These are phyloP conservation scores for Brasilioporus rufonigricans DNA, from an alignment of 768 basidiomycete genomes.

Conservation along the genomic window DNA sequence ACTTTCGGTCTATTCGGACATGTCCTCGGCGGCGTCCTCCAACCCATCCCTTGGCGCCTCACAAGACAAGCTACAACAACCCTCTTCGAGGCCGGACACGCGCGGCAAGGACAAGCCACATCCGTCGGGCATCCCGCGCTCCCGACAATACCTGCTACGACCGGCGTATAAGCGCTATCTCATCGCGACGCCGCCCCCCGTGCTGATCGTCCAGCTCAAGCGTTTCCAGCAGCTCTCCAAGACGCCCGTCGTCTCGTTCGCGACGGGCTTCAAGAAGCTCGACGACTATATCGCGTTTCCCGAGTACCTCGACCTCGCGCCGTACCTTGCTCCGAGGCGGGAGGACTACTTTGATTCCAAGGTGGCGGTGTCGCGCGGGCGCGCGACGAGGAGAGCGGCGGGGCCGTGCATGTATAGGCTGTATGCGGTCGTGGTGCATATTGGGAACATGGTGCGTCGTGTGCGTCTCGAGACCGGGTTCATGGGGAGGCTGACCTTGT, in stretches of 20 bases:
- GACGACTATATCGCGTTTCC: slow-evolving; percentile 93
- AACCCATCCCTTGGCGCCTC: slow-evolving; percentile 32
- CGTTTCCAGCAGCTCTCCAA: slow-evolving; percentile 86
- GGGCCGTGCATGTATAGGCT: slow-evolving; percentile 61
- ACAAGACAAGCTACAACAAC: slow-evolving; percentile 22
- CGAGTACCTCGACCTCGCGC: slow-evolving; percentile 77
- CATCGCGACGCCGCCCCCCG: slow-evolving; percentile 78
- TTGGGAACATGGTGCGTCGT: slow-evolving; percentile 75
- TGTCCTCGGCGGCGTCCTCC: slow-evolving; percentile 34
- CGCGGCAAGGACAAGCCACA: slow-evolving; percentile 35
- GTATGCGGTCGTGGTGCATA: slow-evolving; percentile 83
- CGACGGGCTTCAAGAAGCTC: slow-evolving; percentile 79
- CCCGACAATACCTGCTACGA: slow-evolving; percentile 69
- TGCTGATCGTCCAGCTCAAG: slow-evolving; percentile 91
- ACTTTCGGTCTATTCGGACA: slow-evolving; percentile 31
- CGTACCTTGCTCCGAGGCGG: slow-evolving; percentile 80
- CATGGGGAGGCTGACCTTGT: neutral
- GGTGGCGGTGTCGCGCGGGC: slow-evolving; percentile 21
- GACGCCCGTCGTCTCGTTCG: slow-evolving; percentile 58
- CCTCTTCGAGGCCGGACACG: slow-evolving; percentile 17
- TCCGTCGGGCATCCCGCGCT: slow-evolving; percentile 33
- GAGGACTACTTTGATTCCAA: slow-evolving; percentile 62
- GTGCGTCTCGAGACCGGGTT: too few species aligned
- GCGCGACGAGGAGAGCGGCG: slow-evolving; percentile 20
- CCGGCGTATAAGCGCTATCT: slow-evolving; percentile 95